phyloP scores from a whole-genome alignment of 2,329 filamentous ascomycete genomes.

The Pestalotiopsis sp. region DNA sequence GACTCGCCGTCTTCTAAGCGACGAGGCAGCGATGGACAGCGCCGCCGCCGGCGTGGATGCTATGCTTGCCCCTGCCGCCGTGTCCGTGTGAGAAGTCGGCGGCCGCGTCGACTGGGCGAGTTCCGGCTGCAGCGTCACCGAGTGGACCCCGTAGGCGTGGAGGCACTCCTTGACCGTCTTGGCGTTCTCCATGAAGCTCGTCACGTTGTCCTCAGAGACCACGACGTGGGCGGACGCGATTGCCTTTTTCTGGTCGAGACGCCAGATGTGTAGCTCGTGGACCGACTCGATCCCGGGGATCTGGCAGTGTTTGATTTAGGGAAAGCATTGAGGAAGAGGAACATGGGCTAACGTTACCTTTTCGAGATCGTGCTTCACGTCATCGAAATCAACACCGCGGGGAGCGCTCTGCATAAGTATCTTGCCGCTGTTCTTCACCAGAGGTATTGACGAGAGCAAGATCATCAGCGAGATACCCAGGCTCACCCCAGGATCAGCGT shows the following conservation, averaged over 20 bases:
- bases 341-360: constrained; percentile 42
- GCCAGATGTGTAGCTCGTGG: constrained; percentile 76
- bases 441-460: constrained; percentile 61
- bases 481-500: constrained; percentile 71
- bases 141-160: constrained; percentile 74
- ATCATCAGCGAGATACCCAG: constrained; percentile 76
- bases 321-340: background rate
- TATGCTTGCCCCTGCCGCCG: background rate
- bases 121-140: constrained; percentile 71
- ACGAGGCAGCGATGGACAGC: constrained; percentile 18
- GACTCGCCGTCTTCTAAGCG: constrained; percentile 30
- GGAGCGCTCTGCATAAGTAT: constrained; percentile 72
- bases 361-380: constrained; percentile 71
- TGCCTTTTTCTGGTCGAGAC: constrained; percentile 68
- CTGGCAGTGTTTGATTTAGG: constrained; percentile 33
- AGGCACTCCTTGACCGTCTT: constrained; percentile 68
- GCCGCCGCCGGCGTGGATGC: background rate
- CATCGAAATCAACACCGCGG: constrained; percentile 56
- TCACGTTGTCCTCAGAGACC: constrained; percentile 57
- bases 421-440: constrained; percentile 62
- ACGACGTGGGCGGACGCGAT: constrained; percentile 72
- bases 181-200: constrained; percentile 61
- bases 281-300: constrained; percentile 68
- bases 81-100: constrained; percentile 1
- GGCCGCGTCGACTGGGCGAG: constrained; percentile 17